Conservation (phyloP, 371 early-diverging fungal genomes). For the Saksenaea oblongispora region DNA sequence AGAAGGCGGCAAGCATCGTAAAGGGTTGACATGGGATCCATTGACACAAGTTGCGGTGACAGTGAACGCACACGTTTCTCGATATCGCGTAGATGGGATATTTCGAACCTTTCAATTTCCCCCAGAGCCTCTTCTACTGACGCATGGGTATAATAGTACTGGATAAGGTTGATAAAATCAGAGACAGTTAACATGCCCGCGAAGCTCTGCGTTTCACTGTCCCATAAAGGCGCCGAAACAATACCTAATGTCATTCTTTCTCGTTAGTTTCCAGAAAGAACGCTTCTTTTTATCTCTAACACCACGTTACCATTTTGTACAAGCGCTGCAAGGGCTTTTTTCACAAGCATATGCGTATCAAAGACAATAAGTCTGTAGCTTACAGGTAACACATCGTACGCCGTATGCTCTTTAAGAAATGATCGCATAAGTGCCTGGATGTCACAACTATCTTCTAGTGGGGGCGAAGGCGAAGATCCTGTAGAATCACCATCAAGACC, state of each 20-base stretch:
- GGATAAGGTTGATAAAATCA: conserved; percentile 91
- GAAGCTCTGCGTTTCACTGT: conserved; percentile 75
- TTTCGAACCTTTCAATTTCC: conserved; percentile 83
- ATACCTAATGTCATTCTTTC: conserved; percentile 61
- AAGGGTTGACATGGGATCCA: conserved; percentile 84
- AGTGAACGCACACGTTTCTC: conserved; percentile 59
- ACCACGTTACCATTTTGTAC: conserved; percentile 95
- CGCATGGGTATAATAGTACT: conserved; percentile 83
- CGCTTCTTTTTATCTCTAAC: too few relatives aligned
- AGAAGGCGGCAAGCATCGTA: conserved; percentile 81
- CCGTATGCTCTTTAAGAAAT: conserved; percentile 80
- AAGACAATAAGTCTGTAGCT: conserved; percentile 90
- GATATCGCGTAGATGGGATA: conserved; percentile 69
- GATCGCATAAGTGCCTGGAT: conserved; percentile 53
- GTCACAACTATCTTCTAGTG: conserved; percentile 23
- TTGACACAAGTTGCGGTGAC: conserved; percentile 61
- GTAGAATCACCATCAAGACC: neutral
- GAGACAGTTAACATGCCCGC: conserved; percentile 93
- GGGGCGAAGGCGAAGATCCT: neutral
- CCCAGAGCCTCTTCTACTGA: conserved; percentile 79
- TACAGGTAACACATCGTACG: conserved; percentile 89
- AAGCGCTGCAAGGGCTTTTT: conserved; percentile 89
- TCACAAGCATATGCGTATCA: conserved; percentile 87
- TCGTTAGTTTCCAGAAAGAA: neutral
- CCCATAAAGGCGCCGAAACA: conserved; percentile 93